phyloP scores from a whole-genome alignment of 768 basidiomycete species.

The Lentinula raphanica region DNA sequence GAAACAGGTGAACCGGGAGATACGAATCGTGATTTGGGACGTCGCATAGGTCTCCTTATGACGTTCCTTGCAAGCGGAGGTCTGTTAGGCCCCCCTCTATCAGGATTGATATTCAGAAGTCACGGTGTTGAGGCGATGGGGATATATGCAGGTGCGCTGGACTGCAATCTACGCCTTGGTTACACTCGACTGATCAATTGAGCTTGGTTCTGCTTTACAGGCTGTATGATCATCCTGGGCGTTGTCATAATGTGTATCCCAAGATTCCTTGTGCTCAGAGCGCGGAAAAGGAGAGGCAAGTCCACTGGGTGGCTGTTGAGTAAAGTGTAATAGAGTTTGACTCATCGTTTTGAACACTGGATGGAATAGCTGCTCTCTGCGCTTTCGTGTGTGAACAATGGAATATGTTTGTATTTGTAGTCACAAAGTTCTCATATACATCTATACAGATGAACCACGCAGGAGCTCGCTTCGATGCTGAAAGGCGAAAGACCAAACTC shows the following conservation, averaged over 20 bases:
- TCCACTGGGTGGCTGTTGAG: not conserved
- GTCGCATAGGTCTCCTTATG: conserved; percentile 31
- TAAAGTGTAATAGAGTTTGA: conserved; percentile 1
- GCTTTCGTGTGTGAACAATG: too few relatives aligned
- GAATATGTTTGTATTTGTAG: too few relatives aligned
- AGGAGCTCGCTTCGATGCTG: too few relatives aligned
- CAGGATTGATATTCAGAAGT: conserved; percentile 28
- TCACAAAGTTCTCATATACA: too few relatives aligned
- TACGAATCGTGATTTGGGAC: conserved; percentile 23
- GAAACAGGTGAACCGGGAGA: conserved; percentile 13
- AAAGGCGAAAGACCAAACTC: too few relatives aligned
- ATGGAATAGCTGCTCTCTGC: too few relatives aligned
- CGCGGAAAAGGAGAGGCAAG: not conserved
- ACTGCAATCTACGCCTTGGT: conserved; percentile 2
- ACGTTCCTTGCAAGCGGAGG: conserved; percentile 32
- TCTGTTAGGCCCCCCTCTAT: conserved; percentile 36
- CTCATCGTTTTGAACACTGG: too few relatives aligned
- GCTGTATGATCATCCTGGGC: not conserved
- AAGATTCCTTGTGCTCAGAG: not conserved
- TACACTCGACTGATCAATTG: not conserved
- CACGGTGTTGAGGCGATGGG: conserved; percentile 27
- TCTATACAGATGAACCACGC: too few relatives aligned
- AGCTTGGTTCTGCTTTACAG: not conserved
- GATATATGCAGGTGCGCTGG: conserved; percentile 25
- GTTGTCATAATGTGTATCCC: conserved; percentile 2